A percentile compares a stretch with the other conserved stretches of the same genome.
These are phyloP conservation scores for Gaeumannomyces sp. DNA, from an alignment of 2,329 filamentous ascomycete species.

Conservation along the genomic window DNA sequence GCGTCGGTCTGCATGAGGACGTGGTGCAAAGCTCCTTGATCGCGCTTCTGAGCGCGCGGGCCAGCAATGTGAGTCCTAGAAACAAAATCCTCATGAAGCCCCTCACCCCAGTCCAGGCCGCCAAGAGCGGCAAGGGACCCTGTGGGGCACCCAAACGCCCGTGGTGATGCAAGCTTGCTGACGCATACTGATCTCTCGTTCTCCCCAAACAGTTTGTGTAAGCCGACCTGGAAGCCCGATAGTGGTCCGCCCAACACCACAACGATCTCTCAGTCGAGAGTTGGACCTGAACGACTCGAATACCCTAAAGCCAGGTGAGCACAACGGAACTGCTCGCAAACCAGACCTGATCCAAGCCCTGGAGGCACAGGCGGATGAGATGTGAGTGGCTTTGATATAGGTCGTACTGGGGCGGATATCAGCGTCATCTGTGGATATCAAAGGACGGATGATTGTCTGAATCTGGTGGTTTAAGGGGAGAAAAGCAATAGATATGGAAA, in stretches of 20 bases:
- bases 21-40: constrained; percentile 85
- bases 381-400: constrained; percentile 13
- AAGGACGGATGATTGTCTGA: no score
- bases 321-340: constrained; percentile 20
- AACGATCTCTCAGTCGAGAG: constrained; percentile 38
- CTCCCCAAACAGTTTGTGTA: constrained; percentile 56
- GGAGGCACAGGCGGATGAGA: constrained; percentile 27
- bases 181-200: neutral
- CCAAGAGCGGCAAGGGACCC: neutral
- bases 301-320: constrained; percentile 14
- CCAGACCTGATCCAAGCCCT: constrained; percentile 27
- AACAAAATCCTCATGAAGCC: neutral
- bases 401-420: no score
- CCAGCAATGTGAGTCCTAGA: constrained; percentile 67
- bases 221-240: constrained; percentile 65
- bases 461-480: no score
- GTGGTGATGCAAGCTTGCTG: neutral
- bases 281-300: constrained; percentile 25
- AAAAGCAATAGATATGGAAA: no score
- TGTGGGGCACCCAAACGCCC: neutral
- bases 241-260: constrained; percentile 51
- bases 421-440: neutral
- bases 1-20: constrained; percentile 86
- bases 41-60: constrained; percentile 77
- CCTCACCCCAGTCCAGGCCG: neutral